Percentiles rank a stretch among this genome's conserved stretches.
phyloP scores from a whole-genome alignment of 495 filamentous ascomycete genomes.

The Collariella sp. region DNA sequence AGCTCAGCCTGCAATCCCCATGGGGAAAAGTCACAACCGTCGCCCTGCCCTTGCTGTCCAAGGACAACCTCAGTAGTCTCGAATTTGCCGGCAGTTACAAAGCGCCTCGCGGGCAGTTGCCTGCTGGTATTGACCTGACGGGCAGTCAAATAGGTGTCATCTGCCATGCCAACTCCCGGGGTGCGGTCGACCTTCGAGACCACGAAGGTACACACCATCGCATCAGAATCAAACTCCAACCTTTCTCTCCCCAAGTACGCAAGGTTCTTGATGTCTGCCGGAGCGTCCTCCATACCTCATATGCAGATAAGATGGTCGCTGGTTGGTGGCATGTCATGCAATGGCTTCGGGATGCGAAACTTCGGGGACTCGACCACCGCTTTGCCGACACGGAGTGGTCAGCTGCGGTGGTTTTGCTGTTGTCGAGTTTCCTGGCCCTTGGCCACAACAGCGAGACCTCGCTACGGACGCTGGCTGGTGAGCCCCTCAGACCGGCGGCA shows the following conservation, averaged over 20 bases:
- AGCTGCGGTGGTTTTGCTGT: conserved; percentile 61
- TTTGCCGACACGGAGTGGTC: conserved; percentile 65
- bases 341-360: conserved; percentile 50
- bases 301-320: conserved; percentile 56
- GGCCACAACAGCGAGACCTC: conserved; percentile 18
- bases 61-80: conserved; percentile 32
- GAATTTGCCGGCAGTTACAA: conserved; percentile 30
- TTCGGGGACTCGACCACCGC: conserved; percentile 17
- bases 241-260: conserved; percentile 50
- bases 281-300: conserved; percentile 50
- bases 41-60: conserved; percentile 36
- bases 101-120: neutral
- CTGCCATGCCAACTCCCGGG: conserved; percentile 40
- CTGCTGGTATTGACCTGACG: conserved; percentile 14
- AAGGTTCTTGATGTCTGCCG: conserved; percentile 53
- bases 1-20: conserved; percentile 64
- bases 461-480: neutral
- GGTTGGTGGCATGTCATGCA: conserved; percentile 71
- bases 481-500: neutral
- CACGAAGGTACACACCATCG: conserved; percentile 52
- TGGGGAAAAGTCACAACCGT: conserved; percentile 59
- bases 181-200: conserved; percentile 57
- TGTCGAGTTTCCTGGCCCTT: conserved; percentile 43
- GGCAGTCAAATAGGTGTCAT: conserved; percentile 35
- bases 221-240: conserved; percentile 57